Evolutionary conservation across 164 flowering plant genomes (phyloP), one percentile per base, ranked within the genome.

Genomic region (Umbellularia californica): DNA sequence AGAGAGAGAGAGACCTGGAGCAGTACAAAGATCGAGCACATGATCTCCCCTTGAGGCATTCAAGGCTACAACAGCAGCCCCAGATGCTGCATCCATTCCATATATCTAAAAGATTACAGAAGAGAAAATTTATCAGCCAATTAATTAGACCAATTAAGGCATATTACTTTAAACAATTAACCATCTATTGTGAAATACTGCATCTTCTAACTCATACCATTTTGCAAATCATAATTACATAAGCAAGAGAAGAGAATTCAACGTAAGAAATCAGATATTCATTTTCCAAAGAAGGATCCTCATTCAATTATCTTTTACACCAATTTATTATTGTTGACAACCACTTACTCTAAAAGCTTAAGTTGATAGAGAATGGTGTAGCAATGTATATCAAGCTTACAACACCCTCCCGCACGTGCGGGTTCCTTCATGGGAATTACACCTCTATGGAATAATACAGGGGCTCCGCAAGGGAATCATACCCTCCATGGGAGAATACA

Each of bases 31-130:
- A 84, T 95, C 99, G 77, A 93, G 94, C 65, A 95, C 87, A 72
- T 93, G 98, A 81, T 95, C 97, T 78, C 97, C 99, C 3, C 77
- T 72, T 11, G 85, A 73, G 65, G 93, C 81, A 73, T 81, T 73
- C 87, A 95, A 81, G 50, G 96, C 94, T 22, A 80, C 69, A 77
- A 93, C 97, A 84, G 99, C 99, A 76, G 98, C 97, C 66, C 96
- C 99, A 73, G 98, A 93, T 52, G 98, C 92, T 20, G 96, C 99
- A 87, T 95, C 97, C 66, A 93, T 89, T 77, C 99, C 99, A 87
- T 93, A 95, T 35, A 93, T 84, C 99, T 93, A 76, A 75, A 77
- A 17, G 27, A 50, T 19, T 55, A 79, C 67, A 3, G 6, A 33
- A 63, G 47, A 66, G 51, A 1, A 30, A 71, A 74, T 9, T 23